These are phyloP conservation scores for Diplodia sapinea DNA, from an alignment of 2,329 filamentous ascomycete genomes.

Conservation along the genomic window DNA sequence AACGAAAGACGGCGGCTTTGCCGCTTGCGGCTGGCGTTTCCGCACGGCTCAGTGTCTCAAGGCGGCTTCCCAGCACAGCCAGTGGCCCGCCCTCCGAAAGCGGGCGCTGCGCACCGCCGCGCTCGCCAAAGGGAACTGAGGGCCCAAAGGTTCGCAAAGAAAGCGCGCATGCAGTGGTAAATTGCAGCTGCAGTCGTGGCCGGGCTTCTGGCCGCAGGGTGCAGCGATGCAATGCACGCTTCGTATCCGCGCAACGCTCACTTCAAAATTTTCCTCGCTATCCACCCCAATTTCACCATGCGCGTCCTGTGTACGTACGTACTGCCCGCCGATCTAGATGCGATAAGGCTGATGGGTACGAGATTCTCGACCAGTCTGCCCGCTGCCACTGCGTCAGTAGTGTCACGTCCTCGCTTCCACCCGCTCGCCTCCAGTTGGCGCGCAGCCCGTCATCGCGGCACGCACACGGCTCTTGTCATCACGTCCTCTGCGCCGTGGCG, in stretches of 20 bases:
- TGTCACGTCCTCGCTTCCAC: slow-evolving; percentile 7
- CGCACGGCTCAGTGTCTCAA: slow-evolving; percentile 11
- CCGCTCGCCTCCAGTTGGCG: slow-evolving; percentile 9
- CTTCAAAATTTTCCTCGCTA: not conserved
- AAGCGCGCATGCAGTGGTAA: not conserved
- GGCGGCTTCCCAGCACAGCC: not conserved
- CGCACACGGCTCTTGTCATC: too few relatives aligned
- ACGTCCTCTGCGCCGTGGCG: not conserved
- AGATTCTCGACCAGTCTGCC: slow-evolving; percentile 11
- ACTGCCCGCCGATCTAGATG: slow-evolving; percentile 1
- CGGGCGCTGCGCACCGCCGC: not conserved
- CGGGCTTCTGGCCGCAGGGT: not conserved
- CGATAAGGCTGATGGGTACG: slow-evolving; percentile 27
- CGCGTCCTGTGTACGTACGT: too few relatives aligned
- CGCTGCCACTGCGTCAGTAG: not conserved
- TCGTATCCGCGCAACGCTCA: not conserved
- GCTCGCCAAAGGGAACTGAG: not conserved
- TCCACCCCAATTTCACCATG: not conserved
- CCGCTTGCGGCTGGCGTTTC: slow-evolving; percentile 24
- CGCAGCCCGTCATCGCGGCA: not conserved
- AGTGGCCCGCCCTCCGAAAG: slow-evolving; percentile 3
- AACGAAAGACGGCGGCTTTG: slow-evolving; percentile 19
- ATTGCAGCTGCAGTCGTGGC: not conserved
- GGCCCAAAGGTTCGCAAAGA: not conserved
- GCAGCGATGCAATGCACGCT: not conserved